A percentile compares a stretch with the other conserved stretches of the same genome.
Evolutionary conservation across 768 basidiomycete genomes (phyloP).

Genomic region (Pisolithus albus): DNA sequence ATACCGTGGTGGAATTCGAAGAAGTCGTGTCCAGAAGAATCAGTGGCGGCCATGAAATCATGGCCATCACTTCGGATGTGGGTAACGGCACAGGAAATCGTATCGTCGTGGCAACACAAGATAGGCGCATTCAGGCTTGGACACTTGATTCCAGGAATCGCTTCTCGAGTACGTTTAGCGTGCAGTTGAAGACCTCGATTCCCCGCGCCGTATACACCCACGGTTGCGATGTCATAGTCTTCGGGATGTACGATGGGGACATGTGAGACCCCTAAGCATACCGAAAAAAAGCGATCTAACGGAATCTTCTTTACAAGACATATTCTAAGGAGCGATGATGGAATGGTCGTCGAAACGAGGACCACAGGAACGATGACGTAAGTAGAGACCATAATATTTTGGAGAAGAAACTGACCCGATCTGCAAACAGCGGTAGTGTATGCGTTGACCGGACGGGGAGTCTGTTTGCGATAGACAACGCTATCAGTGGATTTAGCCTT

Average conservation of each 20-base stretch:
- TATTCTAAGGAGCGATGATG: neutral
- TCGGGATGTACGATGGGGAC: neutral
- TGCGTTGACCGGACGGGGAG: neutral
- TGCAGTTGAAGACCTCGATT: neutral
- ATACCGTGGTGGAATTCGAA: too few relatives aligned
- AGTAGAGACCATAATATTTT: neutral
- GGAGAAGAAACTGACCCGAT: neutral
- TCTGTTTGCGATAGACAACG: conserved; percentile 1
- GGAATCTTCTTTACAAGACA: neutral
- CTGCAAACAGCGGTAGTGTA: neutral
- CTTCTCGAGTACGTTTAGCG: neutral
- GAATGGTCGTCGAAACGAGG: neutral
- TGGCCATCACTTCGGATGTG: too few relatives aligned
- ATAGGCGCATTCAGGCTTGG: neutral
- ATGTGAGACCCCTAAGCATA: neutral
- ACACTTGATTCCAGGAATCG: neutral
- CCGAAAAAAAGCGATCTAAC: neutral
- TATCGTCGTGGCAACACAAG: neutral
- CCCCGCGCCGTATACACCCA: neutral
- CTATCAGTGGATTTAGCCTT: neutral
- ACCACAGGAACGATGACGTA: neutral
- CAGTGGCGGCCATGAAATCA: too few relatives aligned
- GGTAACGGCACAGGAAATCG: neutral
- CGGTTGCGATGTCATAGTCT: neutral
- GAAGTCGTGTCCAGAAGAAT: too few relatives aligned